Evolutionary conservation across 352 stramenopile species (phyloP).

Genomic region (Pythium insidiosum): DNA sequence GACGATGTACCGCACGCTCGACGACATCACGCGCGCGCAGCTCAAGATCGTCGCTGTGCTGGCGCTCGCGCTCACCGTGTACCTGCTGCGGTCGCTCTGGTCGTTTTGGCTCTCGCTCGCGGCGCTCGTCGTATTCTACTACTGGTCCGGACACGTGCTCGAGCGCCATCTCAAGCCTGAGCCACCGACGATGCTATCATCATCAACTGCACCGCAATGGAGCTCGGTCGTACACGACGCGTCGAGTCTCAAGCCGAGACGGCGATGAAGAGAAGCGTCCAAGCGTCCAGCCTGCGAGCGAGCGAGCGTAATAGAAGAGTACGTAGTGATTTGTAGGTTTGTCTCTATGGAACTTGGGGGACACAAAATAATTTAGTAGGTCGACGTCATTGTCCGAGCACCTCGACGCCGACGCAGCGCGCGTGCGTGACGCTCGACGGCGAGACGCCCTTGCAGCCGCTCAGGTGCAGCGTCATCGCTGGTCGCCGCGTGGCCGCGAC

Average conservation of each 20-base stretch:
- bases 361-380: too few relatives aligned
- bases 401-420: conserved; percentile 5
- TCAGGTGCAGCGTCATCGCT: conserved; percentile 41
- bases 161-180: too few relatives aligned
- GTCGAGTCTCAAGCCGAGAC: too few relatives aligned
- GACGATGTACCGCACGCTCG: conserved; percentile 19
- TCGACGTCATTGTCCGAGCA: conserved; percentile 15
- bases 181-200: conserved; percentile 2
- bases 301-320: too few relatives aligned
- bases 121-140: conserved; percentile 24
- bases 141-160: conserved; percentile 42
- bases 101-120: conserved; percentile 30
- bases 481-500: background rate
- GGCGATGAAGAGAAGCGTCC: too few relatives aligned
- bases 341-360: too few relatives aligned
- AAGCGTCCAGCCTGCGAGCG: too few relatives aligned
- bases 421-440: conserved; percentile 3
- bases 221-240: too few relatives aligned
- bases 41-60: conserved; percentile 27
- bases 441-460: conserved; percentile 60
- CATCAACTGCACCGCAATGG: background rate
- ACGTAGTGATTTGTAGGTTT: too few relatives aligned
- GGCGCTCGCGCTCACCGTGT: conserved; percentile 12
- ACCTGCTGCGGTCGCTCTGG: conserved; percentile 26
- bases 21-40: conserved; percentile 33